A percentile compares a stretch with the other conserved stretches of the same genome.
Evolutionary conservation across 768 basidiomycete species (phyloP).

Genomic region (Hericium rajendrae): DNA sequence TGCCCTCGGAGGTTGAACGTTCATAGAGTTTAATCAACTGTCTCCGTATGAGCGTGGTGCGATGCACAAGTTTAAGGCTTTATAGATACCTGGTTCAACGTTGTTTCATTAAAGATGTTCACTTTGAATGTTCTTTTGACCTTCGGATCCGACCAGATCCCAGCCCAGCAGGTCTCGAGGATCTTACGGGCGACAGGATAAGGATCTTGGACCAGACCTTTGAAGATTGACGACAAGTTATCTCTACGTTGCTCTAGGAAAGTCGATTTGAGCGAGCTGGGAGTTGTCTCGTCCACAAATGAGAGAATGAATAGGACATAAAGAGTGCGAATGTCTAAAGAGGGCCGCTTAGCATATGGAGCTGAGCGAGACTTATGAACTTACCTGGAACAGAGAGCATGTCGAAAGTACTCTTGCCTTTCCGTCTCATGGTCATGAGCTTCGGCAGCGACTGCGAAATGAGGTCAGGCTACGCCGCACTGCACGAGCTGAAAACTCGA

Average conservation of each 20-base stretch:
- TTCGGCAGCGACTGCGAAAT: conserved; percentile 48
- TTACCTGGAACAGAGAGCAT: conserved; percentile 49
- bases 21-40: conserved; percentile 74
- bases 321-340: conserved; percentile 68
- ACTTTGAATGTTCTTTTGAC: conserved; percentile 66
- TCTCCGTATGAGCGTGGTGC: not conserved
- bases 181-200: conserved; percentile 51
- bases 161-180: conserved; percentile 68
- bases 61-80: not conserved
- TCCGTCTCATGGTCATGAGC: conserved; percentile 63
- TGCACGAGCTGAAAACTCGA: conserved; percentile 1
- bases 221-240: conserved; percentile 59
- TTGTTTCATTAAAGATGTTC: conserved; percentile 57
- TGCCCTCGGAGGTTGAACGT: conserved; percentile 38
- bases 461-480: conserved; percentile 4
- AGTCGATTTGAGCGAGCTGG: conserved; percentile 43
- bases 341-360: not conserved
- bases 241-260: conserved; percentile 69
- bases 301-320: conserved; percentile 68
- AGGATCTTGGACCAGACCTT: conserved; percentile 58
- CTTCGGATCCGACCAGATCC: conserved; percentile 66
- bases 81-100: conserved; percentile 47
- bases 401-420: conserved; percentile 32
- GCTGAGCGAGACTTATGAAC: conserved; percentile 6
- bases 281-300: conserved; percentile 44